Evolutionary conservation across 306 rosid species (phyloP).

Genomic region (Lagenaria siceraria): DNA sequence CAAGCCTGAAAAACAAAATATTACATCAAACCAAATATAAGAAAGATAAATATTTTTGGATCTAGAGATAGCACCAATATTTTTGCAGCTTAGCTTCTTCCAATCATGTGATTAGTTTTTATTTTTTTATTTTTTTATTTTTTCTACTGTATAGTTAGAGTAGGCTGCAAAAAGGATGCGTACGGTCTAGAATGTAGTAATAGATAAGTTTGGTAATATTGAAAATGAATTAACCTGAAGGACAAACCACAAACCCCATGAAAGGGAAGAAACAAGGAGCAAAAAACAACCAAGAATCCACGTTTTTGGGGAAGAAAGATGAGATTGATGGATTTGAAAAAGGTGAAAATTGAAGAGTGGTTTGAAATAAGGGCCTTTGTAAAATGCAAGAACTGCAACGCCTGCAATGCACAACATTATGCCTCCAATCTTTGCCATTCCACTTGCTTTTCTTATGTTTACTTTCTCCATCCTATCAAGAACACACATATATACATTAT

Average conservation of each 20-base stretch:
- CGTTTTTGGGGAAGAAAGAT: slow-evolving; percentile 15
- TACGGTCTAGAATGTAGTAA: too few species aligned
- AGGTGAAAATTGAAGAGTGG: slow-evolving; percentile 8
- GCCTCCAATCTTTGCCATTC: slow-evolving; percentile 38
- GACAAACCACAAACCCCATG: slow-evolving; percentile 43
- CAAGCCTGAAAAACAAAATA: slow-evolving; percentile 21
- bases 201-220: too few species aligned
- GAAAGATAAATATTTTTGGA: too few species aligned
- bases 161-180: too few species aligned
- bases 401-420: slow-evolving; percentile 30
- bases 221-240: slow-evolving; percentile 28
- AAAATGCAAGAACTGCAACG: slow-evolving; percentile 33
- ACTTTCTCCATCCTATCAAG: slow-evolving; percentile 38
- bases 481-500: too few species aligned
- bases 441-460: slow-evolving; percentile 23
- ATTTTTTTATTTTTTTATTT: too few species aligned
- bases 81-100: too few species aligned
- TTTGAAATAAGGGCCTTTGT: slow-evolving; percentile 35
- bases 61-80: too few species aligned
- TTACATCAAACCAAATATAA: too few species aligned
- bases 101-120: too few species aligned
- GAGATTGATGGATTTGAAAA: slow-evolving; percentile 15
- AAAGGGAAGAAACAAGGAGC: slow-evolving; percentile 15
- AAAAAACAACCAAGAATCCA: slow-evolving; percentile 50
- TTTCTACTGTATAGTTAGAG: too few species aligned